These are phyloP conservation scores for Thozetella sp. DNA, from an alignment of 495 filamentous ascomycete genomes.

Conservation along the genomic window DNA sequence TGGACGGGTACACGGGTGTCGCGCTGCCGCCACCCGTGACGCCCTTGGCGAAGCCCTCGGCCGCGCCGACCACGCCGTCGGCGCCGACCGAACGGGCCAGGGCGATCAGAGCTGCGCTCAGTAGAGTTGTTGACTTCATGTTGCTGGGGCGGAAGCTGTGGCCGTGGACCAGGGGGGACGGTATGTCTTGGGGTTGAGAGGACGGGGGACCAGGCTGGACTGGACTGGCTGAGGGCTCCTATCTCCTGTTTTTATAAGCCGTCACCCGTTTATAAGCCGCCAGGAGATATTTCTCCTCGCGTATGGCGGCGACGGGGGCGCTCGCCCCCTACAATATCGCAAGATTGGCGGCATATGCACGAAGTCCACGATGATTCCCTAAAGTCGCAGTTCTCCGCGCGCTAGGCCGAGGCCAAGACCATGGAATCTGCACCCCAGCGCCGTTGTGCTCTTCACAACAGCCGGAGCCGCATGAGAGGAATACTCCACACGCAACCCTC, in stretches of 20 bases:
- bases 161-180: neutral
- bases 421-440: no score
- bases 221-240: no score
- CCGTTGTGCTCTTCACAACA: neutral
- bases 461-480: neutral
- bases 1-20: constrained; percentile 39
- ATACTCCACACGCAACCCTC: neutral
- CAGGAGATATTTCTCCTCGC: no score
- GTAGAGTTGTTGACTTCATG: neutral
- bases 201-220: no score
- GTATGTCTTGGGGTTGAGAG: neutral
- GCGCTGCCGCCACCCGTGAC: constrained; percentile 53
- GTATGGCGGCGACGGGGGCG: no score
- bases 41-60: constrained; percentile 46
- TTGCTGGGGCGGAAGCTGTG: neutral
- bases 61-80: neutral
- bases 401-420: no score
- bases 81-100: neutral
- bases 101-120: neutral
- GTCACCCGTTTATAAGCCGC: no score
- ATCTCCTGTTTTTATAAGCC: no score
- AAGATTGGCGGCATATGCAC: neutral
- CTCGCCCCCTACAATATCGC: neutral
- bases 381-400: neutral
- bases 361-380: neutral